Percentiles rank a stretch among this genome's conserved stretches.
Conservation (phyloP, 78 protist genomes). For the Polysphondylium violaceum region DNA sequence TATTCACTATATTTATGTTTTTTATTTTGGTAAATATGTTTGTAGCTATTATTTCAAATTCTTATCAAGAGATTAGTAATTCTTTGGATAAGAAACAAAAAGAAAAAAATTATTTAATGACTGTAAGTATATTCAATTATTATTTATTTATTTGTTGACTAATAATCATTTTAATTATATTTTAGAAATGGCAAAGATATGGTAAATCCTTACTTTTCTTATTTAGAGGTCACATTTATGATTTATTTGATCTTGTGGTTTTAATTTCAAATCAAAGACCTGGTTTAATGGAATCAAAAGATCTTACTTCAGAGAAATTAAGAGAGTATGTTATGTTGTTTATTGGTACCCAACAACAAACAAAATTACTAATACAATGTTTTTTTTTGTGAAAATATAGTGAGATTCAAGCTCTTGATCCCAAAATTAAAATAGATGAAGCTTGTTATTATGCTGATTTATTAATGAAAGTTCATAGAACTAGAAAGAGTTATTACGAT, state of each 20-base stretch:
- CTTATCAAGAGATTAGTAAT: constrained; percentile 23
- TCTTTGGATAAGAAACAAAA: constrained; percentile 39
- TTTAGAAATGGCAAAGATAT: constrained; percentile 52
- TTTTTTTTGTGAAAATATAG: background rate
- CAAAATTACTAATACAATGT: background rate
- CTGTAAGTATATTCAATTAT: background rate
- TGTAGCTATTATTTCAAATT: constrained; percentile 69
- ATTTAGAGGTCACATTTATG: constrained; percentile 30
- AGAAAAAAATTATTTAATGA: background rate
- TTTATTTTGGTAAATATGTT: constrained; percentile 71
- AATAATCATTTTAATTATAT: background rate
- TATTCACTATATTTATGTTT: constrained; percentile 71
- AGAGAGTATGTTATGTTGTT: background rate
- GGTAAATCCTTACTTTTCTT: constrained; percentile 21
- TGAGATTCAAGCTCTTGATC: constrained; percentile 15
- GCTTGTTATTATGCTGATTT: constrained; percentile 50
- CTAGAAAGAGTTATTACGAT: constrained; percentile 15
- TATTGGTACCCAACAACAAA: background rate
- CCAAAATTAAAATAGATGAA: constrained; percentile 40
- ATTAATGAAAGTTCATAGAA: constrained; percentile 28
- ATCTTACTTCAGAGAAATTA: background rate
- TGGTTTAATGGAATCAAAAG: constrained; percentile 2
- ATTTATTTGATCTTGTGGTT: background rate
- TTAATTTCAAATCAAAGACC: constrained; percentile 28
- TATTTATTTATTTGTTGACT: background rate